These are phyloP conservation scores for Vaccinium darrowii DNA, from an alignment of 148 eudicot species.

Conservation along the genomic window DNA sequence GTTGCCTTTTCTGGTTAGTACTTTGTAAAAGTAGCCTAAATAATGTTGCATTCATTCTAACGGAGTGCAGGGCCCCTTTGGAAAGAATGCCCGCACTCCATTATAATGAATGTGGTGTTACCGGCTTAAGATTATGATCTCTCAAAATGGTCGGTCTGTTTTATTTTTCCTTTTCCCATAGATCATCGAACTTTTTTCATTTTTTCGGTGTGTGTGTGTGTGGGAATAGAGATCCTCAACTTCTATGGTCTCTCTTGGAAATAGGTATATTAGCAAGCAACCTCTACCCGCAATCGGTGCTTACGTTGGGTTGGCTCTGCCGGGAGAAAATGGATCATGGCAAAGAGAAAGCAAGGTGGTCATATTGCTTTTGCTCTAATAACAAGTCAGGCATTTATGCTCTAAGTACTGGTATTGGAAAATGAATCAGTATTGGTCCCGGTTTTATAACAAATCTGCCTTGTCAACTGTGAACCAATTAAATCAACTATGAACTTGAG, in stretches of 20 bases:
- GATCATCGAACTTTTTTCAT: neutral
- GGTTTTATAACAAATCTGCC: neutral
- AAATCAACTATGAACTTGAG: neutral
- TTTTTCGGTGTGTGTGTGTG: too few species aligned
- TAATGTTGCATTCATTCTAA: neutral
- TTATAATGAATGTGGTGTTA: neutral
- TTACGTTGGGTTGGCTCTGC: conserved; percentile 78
- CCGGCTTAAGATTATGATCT: neutral
- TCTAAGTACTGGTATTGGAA: neutral
- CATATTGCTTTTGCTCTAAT: neutral
- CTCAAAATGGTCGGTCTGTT: neutral
- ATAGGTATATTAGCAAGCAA: conserved; percentile 44
- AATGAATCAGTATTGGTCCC: neutral
- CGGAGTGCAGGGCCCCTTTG: neutral
- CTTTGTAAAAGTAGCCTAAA: neutral
- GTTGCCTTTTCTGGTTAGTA: neutral
- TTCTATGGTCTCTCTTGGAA: neutral
- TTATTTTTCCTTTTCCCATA: neutral
- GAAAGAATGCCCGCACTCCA: neutral
- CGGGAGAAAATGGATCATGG: conserved; percentile 89
- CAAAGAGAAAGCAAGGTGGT: conserved; percentile 93
- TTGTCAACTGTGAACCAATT: neutral
- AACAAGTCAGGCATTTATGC: neutral
- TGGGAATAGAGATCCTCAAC: neutral
- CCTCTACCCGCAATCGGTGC: conserved; percentile 56